Evolutionary conservation across 2,329 filamentous ascomycete species (phyloP).

Genomic region (Neofusicoccum ribis): DNA sequence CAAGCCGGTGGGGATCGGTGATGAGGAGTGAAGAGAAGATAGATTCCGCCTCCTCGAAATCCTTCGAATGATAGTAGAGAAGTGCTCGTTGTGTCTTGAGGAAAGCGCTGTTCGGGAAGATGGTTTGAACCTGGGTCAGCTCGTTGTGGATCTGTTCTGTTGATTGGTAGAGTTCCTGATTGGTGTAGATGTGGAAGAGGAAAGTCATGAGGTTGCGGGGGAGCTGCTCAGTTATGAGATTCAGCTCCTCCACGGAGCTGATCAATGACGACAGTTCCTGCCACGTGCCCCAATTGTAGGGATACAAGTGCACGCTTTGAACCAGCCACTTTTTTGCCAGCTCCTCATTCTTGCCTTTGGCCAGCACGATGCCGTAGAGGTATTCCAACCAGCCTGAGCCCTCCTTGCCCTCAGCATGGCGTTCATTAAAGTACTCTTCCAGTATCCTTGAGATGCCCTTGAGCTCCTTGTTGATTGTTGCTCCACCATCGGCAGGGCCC

Average conservation of each 20-base stretch:
- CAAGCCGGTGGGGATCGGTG: slow-evolving; percentile 70
- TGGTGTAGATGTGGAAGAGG: slow-evolving; percentile 90
- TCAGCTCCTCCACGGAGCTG: slow-evolving; percentile 78
- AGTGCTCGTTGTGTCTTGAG: slow-evolving; percentile 87
- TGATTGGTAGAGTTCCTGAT: slow-evolving; percentile 87
- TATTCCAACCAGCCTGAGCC: slow-evolving; percentile 95
- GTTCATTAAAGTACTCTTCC: slow-evolving; percentile 76
- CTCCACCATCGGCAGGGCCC: slow-evolving; percentile 85
- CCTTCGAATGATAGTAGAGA: slow-evolving; percentile 86
- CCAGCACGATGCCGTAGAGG: slow-evolving; percentile 84
- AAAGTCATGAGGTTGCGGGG: slow-evolving; percentile 90
- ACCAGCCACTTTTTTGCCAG: slow-evolving; percentile 85
- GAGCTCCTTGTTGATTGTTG: slow-evolving; percentile 82
- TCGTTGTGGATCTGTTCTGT: slow-evolving; percentile 72
- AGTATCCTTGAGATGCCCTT: slow-evolving; percentile 72
- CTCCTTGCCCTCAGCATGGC: slow-evolving; percentile 54
- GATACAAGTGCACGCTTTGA: slow-evolving; percentile 81
- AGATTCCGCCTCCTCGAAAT: slow-evolving; percentile 63
- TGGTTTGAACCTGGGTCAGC: slow-evolving; percentile 73
- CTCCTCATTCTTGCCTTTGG: slow-evolving; percentile 86
- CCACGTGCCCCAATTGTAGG: slow-evolving; percentile 98
- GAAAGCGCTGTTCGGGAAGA: slow-evolving; percentile 88
- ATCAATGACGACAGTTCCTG: slow-evolving; percentile 84
- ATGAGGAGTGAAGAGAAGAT: slow-evolving; percentile 69
- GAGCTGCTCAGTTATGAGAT: slow-evolving; percentile 68